A percentile compares a stretch with the other conserved stretches of the same genome.
These are phyloP conservation scores for Auriculariales sp. DNA, from an alignment of 768 basidiomycete genomes.

Conservation along the genomic window DNA sequence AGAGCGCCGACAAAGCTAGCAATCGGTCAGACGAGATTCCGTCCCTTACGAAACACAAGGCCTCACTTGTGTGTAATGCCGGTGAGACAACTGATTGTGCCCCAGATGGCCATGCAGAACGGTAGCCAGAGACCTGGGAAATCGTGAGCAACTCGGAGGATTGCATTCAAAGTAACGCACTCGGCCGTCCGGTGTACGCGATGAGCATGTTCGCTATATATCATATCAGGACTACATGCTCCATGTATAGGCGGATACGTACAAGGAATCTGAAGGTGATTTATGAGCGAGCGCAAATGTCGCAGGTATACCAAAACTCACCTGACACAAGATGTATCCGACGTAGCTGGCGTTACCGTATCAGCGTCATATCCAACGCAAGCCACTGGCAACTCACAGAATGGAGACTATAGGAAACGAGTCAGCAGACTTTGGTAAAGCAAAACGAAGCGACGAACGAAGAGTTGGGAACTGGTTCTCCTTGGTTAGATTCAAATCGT, in stretches of 20 bases:
- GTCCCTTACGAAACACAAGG: not conserved
- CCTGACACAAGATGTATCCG: not conserved
- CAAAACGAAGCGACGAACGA: slow-evolving; percentile 3
- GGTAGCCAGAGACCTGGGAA: slow-evolving; percentile 38
- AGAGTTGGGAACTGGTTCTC: slow-evolving; percentile 53
- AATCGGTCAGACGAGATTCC: slow-evolving; percentile 1
- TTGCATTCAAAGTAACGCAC: slow-evolving; percentile 3
- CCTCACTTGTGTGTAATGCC: slow-evolving; percentile 28
- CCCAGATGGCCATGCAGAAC: slow-evolving; percentile 58
- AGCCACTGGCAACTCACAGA: too few relatives aligned
- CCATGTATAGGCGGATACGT: too few relatives aligned
- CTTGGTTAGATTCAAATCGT: slow-evolving; percentile 46
- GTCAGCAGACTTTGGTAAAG: not conserved
- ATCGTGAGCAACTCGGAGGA: slow-evolving; percentile 6
- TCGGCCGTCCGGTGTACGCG: too few relatives aligned
- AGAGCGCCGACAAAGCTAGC: slow-evolving; percentile 49
- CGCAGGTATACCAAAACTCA: not conserved
- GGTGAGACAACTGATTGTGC: slow-evolving; percentile 26
- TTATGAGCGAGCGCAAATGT: too few relatives aligned
- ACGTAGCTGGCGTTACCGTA: too few relatives aligned
- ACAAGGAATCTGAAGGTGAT: too few relatives aligned
- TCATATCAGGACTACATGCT: too few relatives aligned
- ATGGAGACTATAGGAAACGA: not conserved
- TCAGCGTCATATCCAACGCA: too few relatives aligned
- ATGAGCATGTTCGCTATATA: too few relatives aligned